Conservation (phyloP, 2,329 filamentous ascomycete genomes). For the Taxawa tesnikishii region DNA sequence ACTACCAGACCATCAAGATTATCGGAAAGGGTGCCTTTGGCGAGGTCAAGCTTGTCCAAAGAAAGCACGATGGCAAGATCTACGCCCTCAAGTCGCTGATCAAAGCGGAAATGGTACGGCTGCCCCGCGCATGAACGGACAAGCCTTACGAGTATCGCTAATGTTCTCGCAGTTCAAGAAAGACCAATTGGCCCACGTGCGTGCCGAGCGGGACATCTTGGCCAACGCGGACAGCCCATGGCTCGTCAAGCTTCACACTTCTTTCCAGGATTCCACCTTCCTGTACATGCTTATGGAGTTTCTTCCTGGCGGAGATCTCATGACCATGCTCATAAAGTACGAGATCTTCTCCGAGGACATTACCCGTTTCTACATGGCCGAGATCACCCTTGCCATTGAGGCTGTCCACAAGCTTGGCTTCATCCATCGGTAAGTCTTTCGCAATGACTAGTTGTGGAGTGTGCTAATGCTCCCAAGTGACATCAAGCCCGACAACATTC, state of each 20-base stretch:
- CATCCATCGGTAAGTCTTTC: slow-evolving; percentile 74
- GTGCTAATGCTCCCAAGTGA: slow-evolving; percentile 66
- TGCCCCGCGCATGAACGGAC: no score
- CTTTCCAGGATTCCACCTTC: slow-evolving; percentile 93
- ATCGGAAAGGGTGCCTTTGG: slow-evolving; percentile 98
- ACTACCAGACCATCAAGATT: slow-evolving; percentile 93
- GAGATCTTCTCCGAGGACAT: slow-evolving; percentile 99
- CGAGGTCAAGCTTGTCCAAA: slow-evolving; percentile 93
- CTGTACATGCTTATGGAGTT: slow-evolving; percentile 99
- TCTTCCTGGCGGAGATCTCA: slow-evolving; percentile 90
- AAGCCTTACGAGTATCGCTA: background rate
- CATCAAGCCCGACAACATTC: slow-evolving; percentile 98
- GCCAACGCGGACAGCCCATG: slow-evolving; percentile 99
- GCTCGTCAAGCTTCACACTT: slow-evolving; percentile 97
- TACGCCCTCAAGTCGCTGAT: slow-evolving; percentile 97
- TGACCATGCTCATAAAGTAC: slow-evolving; percentile 99
- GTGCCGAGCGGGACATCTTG: slow-evolving; percentile 92
- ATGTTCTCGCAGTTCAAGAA: slow-evolving; percentile 63
- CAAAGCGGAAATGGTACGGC: slow-evolving; percentile 93
- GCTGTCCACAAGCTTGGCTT: slow-evolving; percentile 96
- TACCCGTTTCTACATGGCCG: slow-evolving; percentile 97
- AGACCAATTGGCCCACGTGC: slow-evolving; percentile 93
- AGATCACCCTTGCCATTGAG: slow-evolving; percentile 96
- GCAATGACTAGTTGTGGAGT: no score
- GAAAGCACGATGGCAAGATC: slow-evolving; percentile 91